These are phyloP conservation scores for Brettanomyces bruxellensis DNA, from an alignment of 805 yeast genomes.

Conservation along the genomic window DNA sequence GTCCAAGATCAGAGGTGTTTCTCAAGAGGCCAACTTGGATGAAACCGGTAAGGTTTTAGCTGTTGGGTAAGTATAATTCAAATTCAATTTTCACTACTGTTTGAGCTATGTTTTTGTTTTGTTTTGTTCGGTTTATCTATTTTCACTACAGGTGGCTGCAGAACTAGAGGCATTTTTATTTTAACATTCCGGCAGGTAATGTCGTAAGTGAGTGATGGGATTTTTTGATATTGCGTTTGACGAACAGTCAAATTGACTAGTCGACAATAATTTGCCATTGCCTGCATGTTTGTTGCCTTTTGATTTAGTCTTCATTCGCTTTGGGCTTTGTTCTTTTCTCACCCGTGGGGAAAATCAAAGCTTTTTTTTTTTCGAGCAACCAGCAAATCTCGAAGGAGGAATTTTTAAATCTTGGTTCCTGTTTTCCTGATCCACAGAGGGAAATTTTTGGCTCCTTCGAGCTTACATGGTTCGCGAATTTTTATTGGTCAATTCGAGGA, in stretches of 20 bases:
- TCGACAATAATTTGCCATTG: too few species aligned
- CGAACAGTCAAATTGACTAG: too few species aligned
- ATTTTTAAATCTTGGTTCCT: too few species aligned
- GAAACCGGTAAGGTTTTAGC: constrained; percentile 99
- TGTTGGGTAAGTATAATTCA: constrained; percentile 64
- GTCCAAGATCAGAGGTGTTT: constrained; percentile 98
- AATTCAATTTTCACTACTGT: not conserved
- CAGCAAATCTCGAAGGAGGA: not conserved
- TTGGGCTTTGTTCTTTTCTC: not conserved
- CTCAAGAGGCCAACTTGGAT: constrained; percentile 93
- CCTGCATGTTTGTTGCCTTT: too few species aligned
- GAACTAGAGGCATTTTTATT: too few species aligned
- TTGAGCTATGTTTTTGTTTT: not conserved
- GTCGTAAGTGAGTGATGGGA: too few species aligned
- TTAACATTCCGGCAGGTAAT: too few species aligned
- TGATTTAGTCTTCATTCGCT: too few species aligned
- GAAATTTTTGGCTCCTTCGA: not conserved
- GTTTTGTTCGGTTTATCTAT: too few species aligned
- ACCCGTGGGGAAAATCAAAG: not conserved
- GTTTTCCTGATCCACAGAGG: too few species aligned
- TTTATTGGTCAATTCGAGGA: not conserved
- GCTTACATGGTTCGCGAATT: not conserved
- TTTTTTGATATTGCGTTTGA: too few species aligned
- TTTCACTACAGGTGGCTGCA: too few species aligned
- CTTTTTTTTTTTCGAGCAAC: not conserved